Evolutionary conservation across 805 yeast genomes (phyloP), one percentile per base, ranked within the genome.

Genomic region (Candida koratica): DNA sequence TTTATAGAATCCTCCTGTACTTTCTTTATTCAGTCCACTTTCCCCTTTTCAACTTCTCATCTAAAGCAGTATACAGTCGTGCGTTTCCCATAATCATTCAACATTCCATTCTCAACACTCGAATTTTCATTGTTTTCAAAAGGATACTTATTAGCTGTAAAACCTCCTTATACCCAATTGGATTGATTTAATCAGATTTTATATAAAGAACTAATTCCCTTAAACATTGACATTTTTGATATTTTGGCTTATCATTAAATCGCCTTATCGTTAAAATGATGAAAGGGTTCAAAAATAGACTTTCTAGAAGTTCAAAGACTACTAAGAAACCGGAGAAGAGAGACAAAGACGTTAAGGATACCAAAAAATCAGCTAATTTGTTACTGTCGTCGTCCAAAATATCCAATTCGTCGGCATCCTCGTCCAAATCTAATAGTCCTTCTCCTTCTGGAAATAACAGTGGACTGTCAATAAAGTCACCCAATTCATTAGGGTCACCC

Each of bases 281-380:
- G 71, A 67, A 66, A 57, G 73, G 73, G 12, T 67, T 67, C 47
- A 67, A 67, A 45, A 66, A 67, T 39, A 57, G 71, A 44, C 70
- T 67, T 48, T 60, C 71, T 13, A 53, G 73, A 41, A 64, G 62
- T 49, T 49, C 44, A 9, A 38, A 43, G 45, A 42, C 66, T 24
- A 43, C 67, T 17, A 65, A 65, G 41, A 58, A 62, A 39, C 27
- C 53, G 1, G 61, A 64, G 15, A 66, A 64, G 46, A 60, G 60
- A 30, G 64, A 61, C 20, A 55, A 53, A 33, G 52, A 56, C 30
- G 35, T 34, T 15, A 46, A 46, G 20, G 49, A 46, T 13, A 3
- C 26, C 5, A 46, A 46, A 32, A 43, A 43, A 32, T 34, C 32
- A 3, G 18, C 11, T 16, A 20, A n/a, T 10, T 19, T 25, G 14